These are phyloP conservation scores for Solanum ahanhuiri DNA, from an alignment of 257 asterid species.

Conservation along the genomic window DNA sequence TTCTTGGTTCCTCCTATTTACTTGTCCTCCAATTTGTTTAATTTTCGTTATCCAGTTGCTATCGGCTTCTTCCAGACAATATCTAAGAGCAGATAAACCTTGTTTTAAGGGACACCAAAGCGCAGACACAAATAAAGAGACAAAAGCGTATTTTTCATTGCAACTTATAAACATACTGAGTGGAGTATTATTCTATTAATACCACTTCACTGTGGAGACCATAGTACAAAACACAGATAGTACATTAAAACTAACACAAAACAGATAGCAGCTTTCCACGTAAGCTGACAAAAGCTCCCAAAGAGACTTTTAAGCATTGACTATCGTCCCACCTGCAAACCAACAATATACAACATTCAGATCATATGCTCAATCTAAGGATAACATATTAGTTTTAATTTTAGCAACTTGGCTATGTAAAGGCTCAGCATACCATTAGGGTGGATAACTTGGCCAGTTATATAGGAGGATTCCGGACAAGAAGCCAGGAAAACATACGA, in stretches of 20 bases:
- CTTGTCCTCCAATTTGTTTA: neutral
- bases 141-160: neutral
- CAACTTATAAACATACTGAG: neutral
- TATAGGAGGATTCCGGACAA: constrained; percentile 48
- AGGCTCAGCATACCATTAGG: constrained; percentile 37
- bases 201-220: neutral
- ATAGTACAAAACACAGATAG: neutral
- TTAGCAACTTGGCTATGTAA: neutral
- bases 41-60: neutral
- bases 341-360: neutral
- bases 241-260: neutral
- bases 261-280: neutral
- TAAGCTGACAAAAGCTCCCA: neutral
- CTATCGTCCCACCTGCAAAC: constrained; percentile 37
- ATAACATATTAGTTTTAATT: neutral
- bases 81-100: neutral
- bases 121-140: neutral
- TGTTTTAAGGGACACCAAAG: neutral
- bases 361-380: neutral
- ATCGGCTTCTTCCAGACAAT: neutral
- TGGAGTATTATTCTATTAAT: neutral
- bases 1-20: neutral
- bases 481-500: constrained; percentile 61
- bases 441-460: constrained; percentile 61
- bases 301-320: constrained; percentile 24